Evolutionary conservation across 2,329 filamentous ascomycete species (phyloP), one percentile per base, ranked within the genome.

Genomic region (Sarocladium kiliense): DNA sequence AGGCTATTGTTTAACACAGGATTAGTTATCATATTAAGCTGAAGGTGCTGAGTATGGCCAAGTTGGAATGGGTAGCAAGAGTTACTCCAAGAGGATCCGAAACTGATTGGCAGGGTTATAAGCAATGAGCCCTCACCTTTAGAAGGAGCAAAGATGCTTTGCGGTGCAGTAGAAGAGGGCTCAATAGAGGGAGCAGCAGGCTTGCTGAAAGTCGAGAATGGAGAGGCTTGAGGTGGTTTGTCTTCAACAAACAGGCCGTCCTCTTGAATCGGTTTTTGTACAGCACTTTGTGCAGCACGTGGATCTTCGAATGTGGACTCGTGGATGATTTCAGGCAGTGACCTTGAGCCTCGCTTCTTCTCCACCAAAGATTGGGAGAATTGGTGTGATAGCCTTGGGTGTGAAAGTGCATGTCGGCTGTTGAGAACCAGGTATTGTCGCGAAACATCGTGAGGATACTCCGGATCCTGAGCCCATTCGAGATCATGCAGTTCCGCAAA

Each of bases 401-500:
- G 76, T 16, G 75, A 72, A 10, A 82, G 65, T 2, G 70, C 62
- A 18, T 70, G 69, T 26, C 70, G 71, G 58, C 71, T 74, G 54
- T 75, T 72, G 18, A 81, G 65, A 10, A 79, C 65, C 5, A 81
- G 63, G 53, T 77, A 74, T 63, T 68, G 62, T 58, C 68, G 55
- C 58, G 68, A 61, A 58, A 68, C 55, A 60, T 77, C 60, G 61
- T 69, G 58, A 42, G 71, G 68, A 9, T 65, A 57, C 2, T 69
- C 63, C 7, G 66, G 64, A 26, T 68, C 67, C 30, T 66, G 58
- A 1, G 75, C 69, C 54, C 86, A 84, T 21, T 74, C 69, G 27
- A 86, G 71, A 9, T 75, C 75, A 56, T 85, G 80, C n/a, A 77
- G 68, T 60, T 81, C 77, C 0, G 82, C 83, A 66, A 90, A 86